Conservation (phyloP, 169 alveolate species). For the Plasmodium relictum region DNA sequence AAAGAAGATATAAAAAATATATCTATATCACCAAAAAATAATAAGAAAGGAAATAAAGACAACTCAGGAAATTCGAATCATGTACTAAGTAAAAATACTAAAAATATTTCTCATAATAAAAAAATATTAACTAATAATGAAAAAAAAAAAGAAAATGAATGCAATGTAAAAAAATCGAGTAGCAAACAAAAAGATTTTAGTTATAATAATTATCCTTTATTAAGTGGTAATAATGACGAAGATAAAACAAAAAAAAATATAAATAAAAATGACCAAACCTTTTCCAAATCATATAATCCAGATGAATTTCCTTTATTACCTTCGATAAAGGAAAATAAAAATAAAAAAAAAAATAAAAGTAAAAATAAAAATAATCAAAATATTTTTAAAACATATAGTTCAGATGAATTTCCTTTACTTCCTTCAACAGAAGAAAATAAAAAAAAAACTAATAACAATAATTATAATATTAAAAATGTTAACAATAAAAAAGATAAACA, state of each 20-base stretch:
- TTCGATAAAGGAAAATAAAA: constrained; percentile 1
- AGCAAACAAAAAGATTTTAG: constrained; percentile 6
- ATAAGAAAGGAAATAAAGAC: constrained; percentile 11
- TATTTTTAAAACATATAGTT: constrained; percentile 24
- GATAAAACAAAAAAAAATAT: constrained; percentile 10
- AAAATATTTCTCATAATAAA: neutral
- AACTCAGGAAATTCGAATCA: neutral
- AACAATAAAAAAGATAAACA: constrained; percentile 9
- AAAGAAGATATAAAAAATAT: constrained; percentile 3
- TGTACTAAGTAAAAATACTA: neutral
- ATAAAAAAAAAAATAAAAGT: constrained; percentile 4
- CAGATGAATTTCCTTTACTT: constrained; percentile 35
- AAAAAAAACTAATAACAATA: constrained; percentile 20
- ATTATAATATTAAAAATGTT: neutral
- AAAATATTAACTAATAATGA: neutral
- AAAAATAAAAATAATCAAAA: neutral
- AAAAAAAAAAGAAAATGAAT: constrained; percentile 20
- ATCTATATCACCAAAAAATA: neutral
- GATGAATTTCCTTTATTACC: constrained; percentile 20
- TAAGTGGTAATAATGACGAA: neutral
- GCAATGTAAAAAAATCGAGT: neutral
- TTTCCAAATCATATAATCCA: constrained; percentile 17
- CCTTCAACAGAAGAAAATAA: neutral
- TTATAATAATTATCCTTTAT: constrained; percentile 16
- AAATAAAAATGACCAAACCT: neutral